These are phyloP conservation scores for Fusarium vanettenii DNA, from an alignment of 2,329 filamentous ascomycete genomes.

Conservation along the genomic window DNA sequence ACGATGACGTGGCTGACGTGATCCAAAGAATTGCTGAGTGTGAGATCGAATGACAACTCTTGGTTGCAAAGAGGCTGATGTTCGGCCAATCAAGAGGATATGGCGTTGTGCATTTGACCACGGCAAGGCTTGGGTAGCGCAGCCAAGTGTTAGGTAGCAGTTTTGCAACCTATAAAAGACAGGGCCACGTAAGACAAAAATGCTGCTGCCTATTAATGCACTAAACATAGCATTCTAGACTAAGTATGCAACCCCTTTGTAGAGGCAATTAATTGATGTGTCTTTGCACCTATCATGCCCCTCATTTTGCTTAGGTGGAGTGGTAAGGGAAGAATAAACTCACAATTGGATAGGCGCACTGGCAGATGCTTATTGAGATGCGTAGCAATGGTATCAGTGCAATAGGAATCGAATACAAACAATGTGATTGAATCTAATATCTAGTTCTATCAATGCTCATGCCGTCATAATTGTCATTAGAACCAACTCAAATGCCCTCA, in stretches of 20 bases:
- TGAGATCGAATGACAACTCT: not conserved
- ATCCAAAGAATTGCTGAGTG: not conserved
- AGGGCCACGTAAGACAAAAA: not conserved
- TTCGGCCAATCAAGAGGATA: not conserved
- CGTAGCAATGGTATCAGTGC: not conserved
- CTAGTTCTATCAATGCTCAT: not conserved
- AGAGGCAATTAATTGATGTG: not conserved
- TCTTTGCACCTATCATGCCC: not conserved
- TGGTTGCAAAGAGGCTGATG: too few species aligned
- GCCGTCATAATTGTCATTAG: not conserved
- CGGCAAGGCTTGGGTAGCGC: not conserved
- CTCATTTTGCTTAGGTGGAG: not conserved
- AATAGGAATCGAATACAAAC: not conserved
- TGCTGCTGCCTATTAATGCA: not conserved
- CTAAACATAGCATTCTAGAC: not conserved
- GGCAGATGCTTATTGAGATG: accelerated
- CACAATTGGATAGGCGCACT: too few species aligned
- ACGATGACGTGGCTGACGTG: slow-evolving; percentile 16
- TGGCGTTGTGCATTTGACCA: slow-evolving; percentile 1
- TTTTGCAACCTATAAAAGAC: not conserved
- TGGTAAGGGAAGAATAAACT: not conserved
- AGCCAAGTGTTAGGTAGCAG: not conserved
- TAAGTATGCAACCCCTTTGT: too few species aligned
- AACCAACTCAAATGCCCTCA: not conserved
- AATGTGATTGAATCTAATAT: not conserved